Conservation (phyloP, 2,329 filamentous ascomycete genomes). For the Hortaea sp. region DNA sequence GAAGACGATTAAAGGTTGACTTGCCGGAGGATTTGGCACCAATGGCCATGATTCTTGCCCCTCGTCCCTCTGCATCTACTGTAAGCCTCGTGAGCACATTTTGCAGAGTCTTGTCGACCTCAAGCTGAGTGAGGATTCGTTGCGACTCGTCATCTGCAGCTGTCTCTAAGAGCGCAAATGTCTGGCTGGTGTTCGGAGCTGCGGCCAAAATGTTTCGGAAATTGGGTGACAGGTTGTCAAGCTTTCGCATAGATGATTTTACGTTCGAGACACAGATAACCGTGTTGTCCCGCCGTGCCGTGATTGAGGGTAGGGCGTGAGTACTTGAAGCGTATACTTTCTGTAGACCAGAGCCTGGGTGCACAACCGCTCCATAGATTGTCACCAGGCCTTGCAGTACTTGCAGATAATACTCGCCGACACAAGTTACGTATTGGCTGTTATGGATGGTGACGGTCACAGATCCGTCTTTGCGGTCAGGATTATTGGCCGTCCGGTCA, state of each 20-base stretch:
- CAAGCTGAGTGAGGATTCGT: conserved; percentile 18
- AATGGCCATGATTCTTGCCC: conserved; percentile 47
- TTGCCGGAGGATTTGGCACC: conserved; percentile 67
- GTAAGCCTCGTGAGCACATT: conserved; percentile 34
- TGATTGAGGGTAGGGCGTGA: conserved; percentile 59
- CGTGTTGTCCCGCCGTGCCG: conserved; percentile 35
- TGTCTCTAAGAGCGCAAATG: conserved; percentile 25
- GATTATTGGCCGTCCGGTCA: background rate
- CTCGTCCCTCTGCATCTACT: conserved; percentile 27
- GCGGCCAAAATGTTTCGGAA: conserved; percentile 57
- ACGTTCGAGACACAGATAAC: conserved; percentile 48
- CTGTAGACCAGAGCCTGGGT: conserved; percentile 21
- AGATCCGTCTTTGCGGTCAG: conserved; percentile 6
- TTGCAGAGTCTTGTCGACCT: conserved; percentile 17
- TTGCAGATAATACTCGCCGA: conserved; percentile 59
- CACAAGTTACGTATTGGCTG: conserved; percentile 27
- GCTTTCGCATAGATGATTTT: conserved; percentile 38
- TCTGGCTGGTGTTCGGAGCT: conserved; percentile 24
- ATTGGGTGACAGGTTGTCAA: conserved; percentile 54
- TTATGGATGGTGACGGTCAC: conserved; percentile 14
- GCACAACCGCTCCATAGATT: conserved; percentile 55
- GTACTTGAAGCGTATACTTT: conserved; percentile 59
- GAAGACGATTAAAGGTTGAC: conserved; percentile 59
- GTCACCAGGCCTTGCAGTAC: conserved; percentile 54
- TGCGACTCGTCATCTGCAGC: conserved; percentile 13